Evolutionary conservation across 345 rosid species (phyloP).

Genomic region (Brassica rapa): DNA sequence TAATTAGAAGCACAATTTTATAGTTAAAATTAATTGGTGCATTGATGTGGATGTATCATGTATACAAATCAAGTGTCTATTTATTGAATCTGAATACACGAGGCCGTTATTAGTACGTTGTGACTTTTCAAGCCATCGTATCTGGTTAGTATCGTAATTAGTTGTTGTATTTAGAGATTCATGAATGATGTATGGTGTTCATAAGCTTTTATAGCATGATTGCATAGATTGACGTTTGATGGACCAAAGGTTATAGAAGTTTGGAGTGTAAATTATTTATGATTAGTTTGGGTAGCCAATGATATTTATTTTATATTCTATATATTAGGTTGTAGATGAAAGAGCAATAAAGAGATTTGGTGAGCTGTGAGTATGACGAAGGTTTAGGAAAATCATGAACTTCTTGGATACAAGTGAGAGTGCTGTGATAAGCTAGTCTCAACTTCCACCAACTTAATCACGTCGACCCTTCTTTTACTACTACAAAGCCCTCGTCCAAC

Average conservation of each 20-base stretch:
- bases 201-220: constrained; percentile 13
- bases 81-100: neutral
- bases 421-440: constrained; percentile 33
- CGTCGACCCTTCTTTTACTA: constrained; percentile 18
- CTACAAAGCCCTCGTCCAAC: constrained; percentile 24
- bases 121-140: constrained; percentile 22
- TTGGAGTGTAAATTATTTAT: neutral
- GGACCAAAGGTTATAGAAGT: neutral
- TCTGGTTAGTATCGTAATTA: neutral
- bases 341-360: constrained; percentile 33
- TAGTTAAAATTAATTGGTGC: neutral
- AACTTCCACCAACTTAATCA: constrained; percentile 36
- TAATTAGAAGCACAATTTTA: neutral
- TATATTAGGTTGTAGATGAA: constrained; percentile 25
- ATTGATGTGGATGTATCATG: neutral
- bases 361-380: constrained; percentile 17
- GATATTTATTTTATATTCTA: neutral
- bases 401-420: constrained; percentile 30
- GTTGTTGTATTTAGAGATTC: neutral
- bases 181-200: neutral
- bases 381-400: constrained; percentile 21
- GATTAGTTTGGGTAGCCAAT: constrained; percentile 2
- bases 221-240: constrained; percentile 1
- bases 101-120: constrained; percentile 7
- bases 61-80: neutral